phyloP scores from a whole-genome alignment of 2,329 filamentous ascomycete species.

The Trematosphaeria pertusa region DNA sequence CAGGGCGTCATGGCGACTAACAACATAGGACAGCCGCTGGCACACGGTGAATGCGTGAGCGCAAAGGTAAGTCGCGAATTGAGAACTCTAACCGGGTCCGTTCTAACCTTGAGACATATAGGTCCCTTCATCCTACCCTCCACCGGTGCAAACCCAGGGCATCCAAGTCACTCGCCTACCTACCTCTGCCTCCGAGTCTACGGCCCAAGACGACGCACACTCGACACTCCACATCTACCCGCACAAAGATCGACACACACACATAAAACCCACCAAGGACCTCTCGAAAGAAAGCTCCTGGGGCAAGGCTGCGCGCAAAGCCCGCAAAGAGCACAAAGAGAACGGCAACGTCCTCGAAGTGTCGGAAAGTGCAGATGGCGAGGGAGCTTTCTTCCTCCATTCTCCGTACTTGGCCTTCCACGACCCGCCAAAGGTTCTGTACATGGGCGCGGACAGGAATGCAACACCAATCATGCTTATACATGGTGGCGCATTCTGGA shows the following conservation, averaged over 20 bases:
- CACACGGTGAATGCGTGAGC: too few species aligned
- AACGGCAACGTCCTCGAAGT: constrained; percentile 9
- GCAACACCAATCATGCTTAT: constrained; percentile 30
- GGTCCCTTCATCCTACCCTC: too few species aligned
- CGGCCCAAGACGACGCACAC: not conserved
- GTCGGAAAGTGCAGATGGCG: not conserved
- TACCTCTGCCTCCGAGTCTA: not conserved
- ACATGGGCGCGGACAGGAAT: constrained; percentile 23
- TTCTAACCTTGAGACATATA: not conserved
- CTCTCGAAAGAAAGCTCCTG: constrained; percentile 26
- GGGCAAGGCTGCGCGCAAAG: constrained; percentile 17
- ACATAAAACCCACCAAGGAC: constrained; percentile 20
- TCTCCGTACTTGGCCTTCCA: constrained; percentile 39
- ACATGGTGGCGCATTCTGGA: constrained; percentile 35
- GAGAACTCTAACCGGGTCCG: too few species aligned
- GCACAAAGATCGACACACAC: constrained; percentile 18
- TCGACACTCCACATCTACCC: constrained; percentile 36
- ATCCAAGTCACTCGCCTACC: not conserved
- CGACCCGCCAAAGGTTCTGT: constrained; percentile 36
- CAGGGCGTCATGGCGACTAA: too few species aligned
- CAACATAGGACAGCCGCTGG: too few species aligned
- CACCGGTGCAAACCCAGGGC: too few species aligned
- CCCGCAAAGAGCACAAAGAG: constrained; percentile 18
- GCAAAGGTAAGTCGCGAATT: too few species aligned
- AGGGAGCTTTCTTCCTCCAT: constrained; percentile 38